Evolutionary conservation across 768 basidiomycete genomes (phyloP).

Genomic region (Tulasnella sp.): DNA sequence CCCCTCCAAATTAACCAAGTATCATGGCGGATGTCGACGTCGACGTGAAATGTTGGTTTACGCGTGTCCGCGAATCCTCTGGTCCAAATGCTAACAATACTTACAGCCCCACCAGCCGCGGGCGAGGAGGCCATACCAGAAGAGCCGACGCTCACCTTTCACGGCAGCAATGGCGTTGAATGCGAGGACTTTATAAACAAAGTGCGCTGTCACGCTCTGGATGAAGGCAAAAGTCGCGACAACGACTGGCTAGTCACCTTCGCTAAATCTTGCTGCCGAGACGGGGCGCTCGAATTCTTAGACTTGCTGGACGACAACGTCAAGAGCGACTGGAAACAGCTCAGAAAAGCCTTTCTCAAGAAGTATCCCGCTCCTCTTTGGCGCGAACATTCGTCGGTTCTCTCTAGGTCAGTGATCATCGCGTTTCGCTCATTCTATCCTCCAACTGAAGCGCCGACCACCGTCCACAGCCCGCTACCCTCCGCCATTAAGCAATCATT

Average conservation of each 20-base stretch:
- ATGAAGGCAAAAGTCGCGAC: neutral
- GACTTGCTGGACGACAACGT: neutral
- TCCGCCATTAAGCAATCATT: neutral
- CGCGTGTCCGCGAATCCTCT: neutral
- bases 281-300: neutral
- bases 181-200: neutral
- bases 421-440: too few relatives aligned
- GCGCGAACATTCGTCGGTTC: neutral
- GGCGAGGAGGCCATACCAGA: neutral
- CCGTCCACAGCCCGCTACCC: neutral
- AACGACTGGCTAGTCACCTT: neutral
- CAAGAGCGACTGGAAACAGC: neutral
- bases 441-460: too few relatives aligned
- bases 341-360: neutral
- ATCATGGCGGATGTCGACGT: neutral
- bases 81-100: neutral
- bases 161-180: neutral
- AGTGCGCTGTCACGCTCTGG: neutral
- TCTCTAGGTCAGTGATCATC: neutral
- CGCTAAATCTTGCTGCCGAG: neutral
- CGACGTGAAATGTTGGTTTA: neutral
- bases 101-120: neutral
- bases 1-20: neutral
- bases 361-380: neutral
- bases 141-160: neutral